These are phyloP conservation scores for Groenewaldozyma sp. DNA, from an alignment of 1,139 yeast genomes.

Conservation along the genomic window DNA sequence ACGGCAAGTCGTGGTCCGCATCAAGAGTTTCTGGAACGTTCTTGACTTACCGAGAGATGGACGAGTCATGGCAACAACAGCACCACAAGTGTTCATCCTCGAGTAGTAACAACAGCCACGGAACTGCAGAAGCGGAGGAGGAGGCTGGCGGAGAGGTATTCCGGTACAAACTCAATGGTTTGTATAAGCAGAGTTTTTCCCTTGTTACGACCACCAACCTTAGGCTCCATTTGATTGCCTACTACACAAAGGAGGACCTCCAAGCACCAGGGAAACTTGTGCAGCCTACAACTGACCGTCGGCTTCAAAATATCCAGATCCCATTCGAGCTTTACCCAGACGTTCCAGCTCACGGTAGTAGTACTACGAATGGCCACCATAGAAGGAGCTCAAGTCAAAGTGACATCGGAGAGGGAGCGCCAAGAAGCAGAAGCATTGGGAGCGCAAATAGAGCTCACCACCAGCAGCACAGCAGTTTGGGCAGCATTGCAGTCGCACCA, in stretches of 20 bases:
- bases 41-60: constrained; percentile 47
- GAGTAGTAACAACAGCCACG: background rate
- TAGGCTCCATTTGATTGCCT: constrained; percentile 49
- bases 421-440: no score
- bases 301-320: constrained; percentile 29
- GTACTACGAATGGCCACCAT: no score
- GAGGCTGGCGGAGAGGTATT: constrained; percentile 14
- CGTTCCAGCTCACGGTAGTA: constrained; percentile 19
- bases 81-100: no score
- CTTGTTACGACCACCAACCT: constrained; percentile 41
- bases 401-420: no score
- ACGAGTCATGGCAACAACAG: constrained; percentile 12
- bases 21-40: constrained; percentile 51
- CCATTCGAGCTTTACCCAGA: constrained; percentile 34
- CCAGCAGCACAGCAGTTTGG: background rate
- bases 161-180: constrained; percentile 38
- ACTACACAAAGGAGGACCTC: constrained; percentile 33
- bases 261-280: constrained; percentile 21
- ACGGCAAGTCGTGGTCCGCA: constrained; percentile 55
- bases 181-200: constrained; percentile 52
- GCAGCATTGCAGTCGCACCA: background rate
- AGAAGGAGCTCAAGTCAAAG: no score
- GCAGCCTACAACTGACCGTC: constrained; percentile 36
- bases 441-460: no score
- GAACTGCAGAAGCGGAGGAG: background rate